Evolutionary conservation across 73 alveolate genomes (phyloP).

Genomic region (Uronychia setigera): DNA sequence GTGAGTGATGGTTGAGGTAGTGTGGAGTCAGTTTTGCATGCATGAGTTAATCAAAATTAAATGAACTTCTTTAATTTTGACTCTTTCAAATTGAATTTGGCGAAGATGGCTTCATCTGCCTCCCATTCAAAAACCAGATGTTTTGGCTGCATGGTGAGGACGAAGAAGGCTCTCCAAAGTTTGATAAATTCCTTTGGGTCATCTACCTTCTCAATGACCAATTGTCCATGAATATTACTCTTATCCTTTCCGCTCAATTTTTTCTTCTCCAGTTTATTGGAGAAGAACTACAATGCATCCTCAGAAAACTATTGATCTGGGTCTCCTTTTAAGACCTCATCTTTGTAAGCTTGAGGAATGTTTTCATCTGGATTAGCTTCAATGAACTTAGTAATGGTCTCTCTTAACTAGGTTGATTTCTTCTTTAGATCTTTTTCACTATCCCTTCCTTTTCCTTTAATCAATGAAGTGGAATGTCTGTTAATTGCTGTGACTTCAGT

Average conservation of each 20-base stretch:
- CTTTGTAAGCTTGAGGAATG: neutral
- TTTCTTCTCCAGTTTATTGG: conserved; percentile 12
- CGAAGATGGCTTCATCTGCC: conserved; percentile 84
- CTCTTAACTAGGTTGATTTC: conserved; percentile 25
- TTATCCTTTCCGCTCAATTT: conserved; percentile 60
- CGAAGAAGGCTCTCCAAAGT: conserved; percentile 90
- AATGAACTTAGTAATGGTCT: too few relatives aligned
- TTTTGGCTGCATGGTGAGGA: conserved; percentile 90
- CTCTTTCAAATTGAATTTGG: conserved; percentile 19
- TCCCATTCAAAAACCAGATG: conserved; percentile 93
- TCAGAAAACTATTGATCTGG: neutral
- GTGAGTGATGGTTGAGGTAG: too few relatives aligned
- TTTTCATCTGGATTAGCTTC: neutral
- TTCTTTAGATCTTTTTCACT: conserved; percentile 43
- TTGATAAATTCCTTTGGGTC: conserved; percentile 79
- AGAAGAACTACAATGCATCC: conserved; percentile 1
- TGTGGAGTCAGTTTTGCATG: too few relatives aligned
- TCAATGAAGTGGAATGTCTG: conserved; percentile 4
- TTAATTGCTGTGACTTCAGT: neutral
- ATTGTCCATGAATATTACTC: conserved; percentile 89
- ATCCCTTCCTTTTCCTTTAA: conserved; percentile 39
- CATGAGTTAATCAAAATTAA: neutral
- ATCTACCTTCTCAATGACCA: conserved; percentile 81
- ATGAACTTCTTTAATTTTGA: neutral
- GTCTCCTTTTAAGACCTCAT: neutral